Evolutionary conservation across 495 filamentous ascomycete species (phyloP).

Genomic region (Penicillium silybi): DNA sequence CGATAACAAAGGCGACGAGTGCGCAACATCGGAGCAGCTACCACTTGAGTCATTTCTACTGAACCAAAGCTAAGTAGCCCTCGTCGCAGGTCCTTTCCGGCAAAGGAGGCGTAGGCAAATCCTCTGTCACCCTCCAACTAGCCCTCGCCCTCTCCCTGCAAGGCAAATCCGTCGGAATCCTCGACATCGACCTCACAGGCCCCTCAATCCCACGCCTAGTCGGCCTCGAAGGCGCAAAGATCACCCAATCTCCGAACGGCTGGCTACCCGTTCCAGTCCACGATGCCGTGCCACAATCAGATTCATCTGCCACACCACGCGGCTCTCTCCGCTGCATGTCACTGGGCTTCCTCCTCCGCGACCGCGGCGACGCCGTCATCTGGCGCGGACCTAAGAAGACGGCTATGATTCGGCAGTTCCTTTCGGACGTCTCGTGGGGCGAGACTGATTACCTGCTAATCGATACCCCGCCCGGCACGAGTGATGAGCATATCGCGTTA

Average conservation of each 20-base stretch:
- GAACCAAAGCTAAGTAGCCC: background rate
- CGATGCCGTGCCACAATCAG: constrained; percentile 29
- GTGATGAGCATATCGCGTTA: constrained; percentile 94
- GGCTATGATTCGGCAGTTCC: constrained; percentile 95
- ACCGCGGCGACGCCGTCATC: constrained; percentile 84
- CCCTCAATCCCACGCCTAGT: constrained; percentile 95
- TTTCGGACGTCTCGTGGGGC: constrained; percentile 90
- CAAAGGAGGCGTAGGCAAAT: constrained; percentile 98
- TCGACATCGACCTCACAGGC: constrained; percentile 94
- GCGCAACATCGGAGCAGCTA: background rate
- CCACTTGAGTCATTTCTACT: background rate
- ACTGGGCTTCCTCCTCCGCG: constrained; percentile 81
- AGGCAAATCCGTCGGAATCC: constrained; percentile 84
- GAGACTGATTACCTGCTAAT: constrained; percentile 84
- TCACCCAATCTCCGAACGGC: constrained; percentile 81
- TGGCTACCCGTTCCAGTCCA: constrained; percentile 89
- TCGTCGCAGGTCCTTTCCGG: constrained; percentile 70
- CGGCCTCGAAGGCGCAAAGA: constrained; percentile 80
- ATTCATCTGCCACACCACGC: constrained; percentile 12
- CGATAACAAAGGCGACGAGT: constrained; percentile 33
- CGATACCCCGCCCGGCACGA: constrained; percentile 94
- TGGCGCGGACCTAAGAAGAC: constrained; percentile 99
- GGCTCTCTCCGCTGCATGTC: constrained; percentile 86
- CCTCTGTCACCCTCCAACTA: constrained; percentile 90
- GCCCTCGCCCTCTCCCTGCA: constrained; percentile 82